phyloP scores from a whole-genome alignment of 2,329 filamentous ascomycete species.

The Eurotiales sp. region DNA sequence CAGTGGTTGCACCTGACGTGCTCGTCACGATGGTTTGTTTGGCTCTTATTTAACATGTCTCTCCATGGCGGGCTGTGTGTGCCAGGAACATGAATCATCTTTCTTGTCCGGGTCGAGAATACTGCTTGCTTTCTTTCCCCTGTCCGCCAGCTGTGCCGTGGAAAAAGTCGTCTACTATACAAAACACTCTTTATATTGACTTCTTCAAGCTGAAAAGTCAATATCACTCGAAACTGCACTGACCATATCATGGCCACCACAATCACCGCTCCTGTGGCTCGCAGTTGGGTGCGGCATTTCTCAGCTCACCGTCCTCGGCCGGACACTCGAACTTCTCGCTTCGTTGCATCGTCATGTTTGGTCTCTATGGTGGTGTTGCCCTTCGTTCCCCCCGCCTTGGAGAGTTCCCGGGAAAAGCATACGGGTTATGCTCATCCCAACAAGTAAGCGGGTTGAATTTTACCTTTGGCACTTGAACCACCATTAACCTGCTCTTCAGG shows the following conservation, averaged over 20 bases:
- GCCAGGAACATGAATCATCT: too few species aligned
- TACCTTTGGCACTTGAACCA: slow-evolving; percentile 9
- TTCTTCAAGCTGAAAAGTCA: too few species aligned
- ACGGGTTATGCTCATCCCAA: slow-evolving; percentile 34
- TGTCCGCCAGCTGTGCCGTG: too few species aligned
- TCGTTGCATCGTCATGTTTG: slow-evolving; percentile 40
- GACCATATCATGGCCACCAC: slow-evolving; percentile 9
- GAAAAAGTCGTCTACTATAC: too few species aligned
- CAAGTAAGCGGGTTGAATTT: slow-evolving; percentile 27
- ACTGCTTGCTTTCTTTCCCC: too few species aligned
- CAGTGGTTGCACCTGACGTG: neutral
- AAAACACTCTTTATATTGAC: too few species aligned
- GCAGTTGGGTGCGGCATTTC: slow-evolving; percentile 38
- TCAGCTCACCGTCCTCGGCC: slow-evolving; percentile 40
- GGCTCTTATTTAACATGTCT: too few species aligned
- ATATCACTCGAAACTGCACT: too few species aligned
- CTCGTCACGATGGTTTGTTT: too few species aligned
- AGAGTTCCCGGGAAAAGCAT: slow-evolving; percentile 41
- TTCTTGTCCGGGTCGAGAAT: too few species aligned
- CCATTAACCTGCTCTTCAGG: neutral
- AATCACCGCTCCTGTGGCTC: slow-evolving; percentile 7
- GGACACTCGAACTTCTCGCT: slow-evolving; percentile 37
- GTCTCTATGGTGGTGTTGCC: slow-evolving; percentile 42
- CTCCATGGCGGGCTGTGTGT: too few species aligned
- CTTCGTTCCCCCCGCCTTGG: slow-evolving; percentile 45